Conservation (phyloP, 2,329 filamentous ascomycete genomes). For the Colletotrichum echinochloae region DNA sequence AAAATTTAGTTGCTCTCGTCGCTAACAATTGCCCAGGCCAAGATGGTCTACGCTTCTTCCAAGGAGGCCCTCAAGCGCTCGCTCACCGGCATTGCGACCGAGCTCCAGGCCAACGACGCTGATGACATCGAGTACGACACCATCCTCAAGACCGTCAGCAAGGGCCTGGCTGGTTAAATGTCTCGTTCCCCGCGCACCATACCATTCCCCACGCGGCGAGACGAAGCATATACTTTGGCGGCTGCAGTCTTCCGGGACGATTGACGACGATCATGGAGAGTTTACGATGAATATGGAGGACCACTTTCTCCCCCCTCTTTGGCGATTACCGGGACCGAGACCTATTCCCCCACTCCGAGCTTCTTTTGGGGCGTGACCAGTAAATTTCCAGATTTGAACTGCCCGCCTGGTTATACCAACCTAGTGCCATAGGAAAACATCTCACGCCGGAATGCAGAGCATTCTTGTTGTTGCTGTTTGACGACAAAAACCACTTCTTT, state of each 20-base stretch:
- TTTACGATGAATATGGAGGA: constrained; percentile 43
- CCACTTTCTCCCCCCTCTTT: constrained; percentile 40
- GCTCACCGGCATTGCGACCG: constrained; percentile 78
- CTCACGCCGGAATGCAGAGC: constrained; percentile 47
- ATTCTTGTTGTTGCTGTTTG: constrained; percentile 43
- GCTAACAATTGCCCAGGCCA: constrained; percentile 66
- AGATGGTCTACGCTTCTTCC: constrained; percentile 92
- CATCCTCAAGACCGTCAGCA: constrained; percentile 75
- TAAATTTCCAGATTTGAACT: constrained; percentile 49
- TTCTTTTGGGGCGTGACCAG: constrained; percentile 48
- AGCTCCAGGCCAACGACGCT: constrained; percentile 86
- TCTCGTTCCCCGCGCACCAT: constrained; percentile 16
- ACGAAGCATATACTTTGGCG: constrained; percentile 43
- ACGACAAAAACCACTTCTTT: constrained; percentile 38
- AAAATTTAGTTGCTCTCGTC: constrained; percentile 1
- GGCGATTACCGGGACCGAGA: constrained; percentile 35
- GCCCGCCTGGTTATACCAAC: constrained; percentile 49
- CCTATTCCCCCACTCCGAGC: constrained; percentile 35
- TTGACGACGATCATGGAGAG: constrained; percentile 45
- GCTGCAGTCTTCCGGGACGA: constrained; percentile 43
- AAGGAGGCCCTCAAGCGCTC: constrained; percentile 87
- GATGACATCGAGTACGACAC: constrained; percentile 85
- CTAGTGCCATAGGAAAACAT: constrained; percentile 45
- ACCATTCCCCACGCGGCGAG: constrained; percentile 35
- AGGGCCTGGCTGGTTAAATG: constrained; percentile 66